Evolutionary conservation across 805 yeast genomes (phyloP), one percentile per base, ranked within the genome.

Genomic region (Saccharomycopsis javanensis): DNA sequence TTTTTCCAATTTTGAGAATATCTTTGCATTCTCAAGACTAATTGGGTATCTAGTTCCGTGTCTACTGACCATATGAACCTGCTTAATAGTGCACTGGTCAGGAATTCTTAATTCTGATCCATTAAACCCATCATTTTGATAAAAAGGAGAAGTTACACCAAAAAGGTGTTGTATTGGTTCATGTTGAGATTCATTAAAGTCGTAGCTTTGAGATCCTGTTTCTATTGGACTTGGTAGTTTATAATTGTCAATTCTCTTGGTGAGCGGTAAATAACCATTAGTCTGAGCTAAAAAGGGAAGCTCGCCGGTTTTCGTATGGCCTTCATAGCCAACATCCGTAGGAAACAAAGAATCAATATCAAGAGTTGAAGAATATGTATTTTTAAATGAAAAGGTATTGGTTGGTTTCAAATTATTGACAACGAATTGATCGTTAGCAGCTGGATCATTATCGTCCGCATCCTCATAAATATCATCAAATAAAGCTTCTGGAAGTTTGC

Each of bases 31-130:
- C 51, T 57, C 57, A 55, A 60, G 28, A 54, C 59, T 15, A 2
- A 85, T 77, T 2, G 89, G 90, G 64, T 75, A 86, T 62, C 96
- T 74, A 68, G 86, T 91, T 20, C 92, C 95, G 65, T 88, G 95
- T 65, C 96, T 78, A 63, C 83, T 81, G 55, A 85, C 70, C 27
- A 86, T 70, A 63, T 85, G 89, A 7, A 85, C 88, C 68, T 86
- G 92, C 62, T 79, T 80, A 56, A 83, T 72, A 5, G 68, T 64
- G 68, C 87, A 83, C 50, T 72, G 72, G 8, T 67, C 71, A 27
- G 64, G 63, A 25, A 61, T 42, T 4, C 55, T 55, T 25, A 57
- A 56, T 45, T 61, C 62, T 31, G 54, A 28, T 16, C 25, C 56
- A 18, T 23, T 51, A 25, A 28, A 55, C 50, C 35, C 55, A 50